Conservation (phyloP, 805 yeast species). For the Wickerhamomyces strasburgensis region DNA sequence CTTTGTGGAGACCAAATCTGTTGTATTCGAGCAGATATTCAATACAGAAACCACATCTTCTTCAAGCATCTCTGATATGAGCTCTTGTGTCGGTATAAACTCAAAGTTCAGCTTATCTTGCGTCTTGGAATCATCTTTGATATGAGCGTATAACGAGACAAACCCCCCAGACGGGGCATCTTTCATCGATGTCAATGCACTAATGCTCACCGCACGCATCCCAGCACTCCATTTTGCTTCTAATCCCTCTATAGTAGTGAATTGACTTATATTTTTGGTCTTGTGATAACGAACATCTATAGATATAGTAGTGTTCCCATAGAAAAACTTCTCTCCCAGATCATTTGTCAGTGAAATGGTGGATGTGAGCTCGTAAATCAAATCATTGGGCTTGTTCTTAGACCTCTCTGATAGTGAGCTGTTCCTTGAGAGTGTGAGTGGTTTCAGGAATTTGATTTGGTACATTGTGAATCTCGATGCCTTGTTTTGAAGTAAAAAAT, state of each 20-base stretch:
- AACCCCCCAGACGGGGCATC: constrained; percentile 3
- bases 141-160: constrained; percentile 11
- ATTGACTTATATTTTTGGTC: background rate
- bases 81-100: constrained; percentile 7
- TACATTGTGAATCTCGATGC: too few relatives aligned
- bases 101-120: constrained; percentile 13
- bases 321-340: constrained; percentile 35
- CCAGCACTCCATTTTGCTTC: constrained; percentile 18
- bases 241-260: background rate
- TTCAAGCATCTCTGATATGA: constrained; percentile 11
- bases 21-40: constrained; percentile 4
- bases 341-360: constrained; percentile 32
- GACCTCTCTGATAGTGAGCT: constrained; percentile 1
- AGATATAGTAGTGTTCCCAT: constrained; percentile 24
- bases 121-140: constrained; percentile 1
- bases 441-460: constrained; percentile 33
- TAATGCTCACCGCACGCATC: constrained; percentile 17
- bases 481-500: too few relatives aligned
- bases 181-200: constrained; percentile 1
- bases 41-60: constrained; percentile 7
- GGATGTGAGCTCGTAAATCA: constrained; percentile 15
- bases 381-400: constrained; percentile 8
- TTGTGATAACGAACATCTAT: constrained; percentile 8
- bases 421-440: constrained; percentile 18
- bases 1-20: background rate